phyloP scores from a whole-genome alignment of 352 stramenopile species.

The Globisporangium sylvaticum region DNA sequence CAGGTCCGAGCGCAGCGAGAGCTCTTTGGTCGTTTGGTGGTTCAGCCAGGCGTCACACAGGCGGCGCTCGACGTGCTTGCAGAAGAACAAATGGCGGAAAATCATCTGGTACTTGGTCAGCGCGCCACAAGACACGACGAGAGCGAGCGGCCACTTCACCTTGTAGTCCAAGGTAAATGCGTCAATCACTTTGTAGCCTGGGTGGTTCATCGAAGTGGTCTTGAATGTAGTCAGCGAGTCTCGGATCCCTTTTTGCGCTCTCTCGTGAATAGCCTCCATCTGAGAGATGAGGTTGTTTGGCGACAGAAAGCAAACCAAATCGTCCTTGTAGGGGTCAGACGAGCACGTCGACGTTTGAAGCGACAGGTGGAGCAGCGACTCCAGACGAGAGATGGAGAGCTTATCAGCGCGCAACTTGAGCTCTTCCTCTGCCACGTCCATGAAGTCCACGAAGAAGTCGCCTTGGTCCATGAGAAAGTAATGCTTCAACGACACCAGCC shows the following conservation, averaged over 20 bases:
- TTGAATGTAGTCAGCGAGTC: constrained; percentile 75
- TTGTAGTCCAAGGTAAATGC: constrained; percentile 95
- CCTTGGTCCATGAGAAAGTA: constrained; percentile 99
- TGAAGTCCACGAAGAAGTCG: constrained; percentile 98
- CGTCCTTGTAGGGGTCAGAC: constrained; percentile 87
- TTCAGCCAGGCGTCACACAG: constrained; percentile 95
- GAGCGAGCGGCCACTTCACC: constrained; percentile 95
- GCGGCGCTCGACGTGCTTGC: constrained; percentile 96
- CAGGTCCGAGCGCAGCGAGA: constrained; percentile 84
- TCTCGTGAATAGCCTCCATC: constrained; percentile 90
- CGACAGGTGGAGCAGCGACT: constrained; percentile 93
- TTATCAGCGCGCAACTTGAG: constrained; percentile 88
- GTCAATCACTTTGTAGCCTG: constrained; percentile 92
- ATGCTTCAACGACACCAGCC: constrained; percentile 90
- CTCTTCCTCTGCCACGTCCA: constrained; percentile 95
- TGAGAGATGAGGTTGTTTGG: constrained; percentile 89
- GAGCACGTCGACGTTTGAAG: constrained; percentile 92
- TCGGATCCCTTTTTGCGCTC: constrained; percentile 56
- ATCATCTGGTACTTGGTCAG: constrained; percentile 98
- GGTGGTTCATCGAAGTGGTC: constrained; percentile 57
- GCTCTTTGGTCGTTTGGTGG: constrained; percentile 92
- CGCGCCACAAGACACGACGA: constrained; percentile 94
- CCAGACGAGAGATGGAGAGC: constrained; percentile 84
- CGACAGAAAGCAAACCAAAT: constrained; percentile 86
- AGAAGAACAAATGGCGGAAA: constrained; percentile 99